Evolutionary conservation across 306 rosid genomes (phyloP).

Genomic region (Datisca glomerata): DNA sequence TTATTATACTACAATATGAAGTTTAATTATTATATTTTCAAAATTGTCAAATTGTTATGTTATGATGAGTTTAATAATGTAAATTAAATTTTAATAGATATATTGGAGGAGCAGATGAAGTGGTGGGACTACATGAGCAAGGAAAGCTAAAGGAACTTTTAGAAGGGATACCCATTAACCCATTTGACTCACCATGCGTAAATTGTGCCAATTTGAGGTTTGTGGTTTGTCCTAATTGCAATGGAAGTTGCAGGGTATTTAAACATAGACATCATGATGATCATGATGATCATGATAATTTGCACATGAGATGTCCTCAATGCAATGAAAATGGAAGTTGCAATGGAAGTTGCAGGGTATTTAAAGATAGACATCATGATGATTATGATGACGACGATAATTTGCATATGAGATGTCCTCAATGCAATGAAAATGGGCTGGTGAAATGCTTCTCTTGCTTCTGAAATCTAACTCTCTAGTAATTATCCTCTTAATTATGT

Average conservation of each 20-base stretch:
- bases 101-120: constrained; percentile 95
- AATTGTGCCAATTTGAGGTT: constrained; percentile 57
- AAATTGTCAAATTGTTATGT: too few relatives aligned
- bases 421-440: constrained; percentile 88
- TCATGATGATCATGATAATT: constrained; percentile 10
- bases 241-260: constrained; percentile 67
- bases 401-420: constrained; percentile 40
- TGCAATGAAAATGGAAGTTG: constrained; percentile 98
- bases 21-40: too few relatives aligned
- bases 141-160: constrained; percentile 63
- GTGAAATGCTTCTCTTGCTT: constrained; percentile 65
- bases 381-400: constrained; percentile 8
- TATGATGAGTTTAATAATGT: too few relatives aligned
- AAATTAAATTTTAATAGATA: too few relatives aligned
- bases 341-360: constrained; percentile 57
- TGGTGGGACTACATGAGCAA: constrained; percentile 66
- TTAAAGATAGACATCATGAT: constrained; percentile 15
- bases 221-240: constrained; percentile 52
- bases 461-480: constrained; percentile 2
- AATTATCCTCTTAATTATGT: too few relatives aligned
- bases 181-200: constrained; percentile 28
- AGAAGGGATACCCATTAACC: constrained; percentile 45
- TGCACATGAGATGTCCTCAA: constrained; percentile 39
- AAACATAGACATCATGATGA: constrained; percentile 10
- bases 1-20: too few relatives aligned